Evolutionary conservation across 2,329 filamentous ascomycete genomes (phyloP).

Genomic region (Xylaria sp.): DNA sequence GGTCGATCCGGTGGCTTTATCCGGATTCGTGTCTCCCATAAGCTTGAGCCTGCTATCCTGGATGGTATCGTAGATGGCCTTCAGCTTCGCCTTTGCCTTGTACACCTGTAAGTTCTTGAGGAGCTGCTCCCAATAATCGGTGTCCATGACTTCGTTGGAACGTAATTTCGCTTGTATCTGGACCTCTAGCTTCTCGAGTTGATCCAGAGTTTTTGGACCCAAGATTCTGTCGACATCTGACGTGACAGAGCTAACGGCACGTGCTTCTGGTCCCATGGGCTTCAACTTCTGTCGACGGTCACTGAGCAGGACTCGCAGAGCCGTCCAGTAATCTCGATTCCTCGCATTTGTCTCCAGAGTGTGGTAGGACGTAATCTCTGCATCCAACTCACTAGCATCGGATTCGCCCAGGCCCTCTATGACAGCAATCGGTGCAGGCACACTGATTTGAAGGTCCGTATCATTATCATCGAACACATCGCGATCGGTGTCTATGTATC

Average conservation of each 20-base stretch:
- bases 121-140: slow-evolving; percentile 95
- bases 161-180: slow-evolving; percentile 83
- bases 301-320: slow-evolving; percentile 76
- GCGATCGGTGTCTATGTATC: slow-evolving; percentile 78
- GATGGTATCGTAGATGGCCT: slow-evolving; percentile 71
- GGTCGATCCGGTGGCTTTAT: slow-evolving; percentile 51
- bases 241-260: slow-evolving; percentile 75
- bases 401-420: slow-evolving; percentile 65
- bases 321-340: slow-evolving; percentile 89
- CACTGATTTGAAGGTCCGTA: slow-evolving; percentile 63
- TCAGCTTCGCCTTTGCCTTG: slow-evolving; percentile 85
- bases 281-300: slow-evolving; percentile 65
- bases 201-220: slow-evolving; percentile 75
- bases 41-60: slow-evolving; percentile 62
- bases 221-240: slow-evolving; percentile 85
- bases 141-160: slow-evolving; percentile 88
- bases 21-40: slow-evolving; percentile 61
- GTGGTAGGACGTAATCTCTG: slow-evolving; percentile 75
- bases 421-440: slow-evolving; percentile 75
- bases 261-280: slow-evolving; percentile 57
- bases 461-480: slow-evolving; percentile 84
- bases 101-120: slow-evolving; percentile 78
- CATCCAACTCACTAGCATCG: slow-evolving; percentile 70
- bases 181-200: slow-evolving; percentile 78
- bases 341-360: slow-evolving; percentile 70